Evolutionary conservation across 2,329 filamentous ascomycete genomes (phyloP), one percentile per base, ranked within the genome.

Genomic region (Hypoxylon sp.): DNA sequence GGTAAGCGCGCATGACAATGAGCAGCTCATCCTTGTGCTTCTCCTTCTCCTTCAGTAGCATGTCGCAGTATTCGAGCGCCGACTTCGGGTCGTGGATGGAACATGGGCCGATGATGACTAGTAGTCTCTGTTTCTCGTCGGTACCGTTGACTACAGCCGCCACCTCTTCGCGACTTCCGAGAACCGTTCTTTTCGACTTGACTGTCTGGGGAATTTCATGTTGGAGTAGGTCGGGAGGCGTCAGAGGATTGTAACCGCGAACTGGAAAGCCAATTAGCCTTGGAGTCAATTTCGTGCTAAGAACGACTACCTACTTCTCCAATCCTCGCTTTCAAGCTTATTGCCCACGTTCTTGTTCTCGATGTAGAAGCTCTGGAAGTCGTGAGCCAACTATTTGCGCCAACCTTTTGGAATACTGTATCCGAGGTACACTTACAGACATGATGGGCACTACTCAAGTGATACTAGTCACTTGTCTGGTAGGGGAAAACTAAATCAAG

Each of bases 1-100:
- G 89, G 87, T 99, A 99, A 70, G 93, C 92, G 73, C 96, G 92
- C 96, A 99, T 99, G 67, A 99, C 91, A 73, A 99, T 96, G 74
- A 96, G 86, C 37, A 99, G 87, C 77, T 98, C 93, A 75, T 94
- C 87, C 78, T 91, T 87, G 83, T 97, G 91, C 83, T 96, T 96
- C 78, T 94, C 88, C 81, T 95, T 94, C 74, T 96, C 84, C 76
- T 88, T 84, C 71, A 96, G 79, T 68, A 99, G 85, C 70, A 91
- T 85, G 76, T 94, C 89, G 85, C 94, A 97, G 88, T 99, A 99
- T 77, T 95, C 93, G 71, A 97, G 87, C 9, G 95, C 95, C 68
- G 93, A 91, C 59, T 90, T 84, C 16, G 96, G 95, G 78, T 99
- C 96, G 83, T 99, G 96, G 79, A 99, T 97, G 23, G 93, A 97